phyloP scores from a whole-genome alignment of 345 rosid species.

The Eutrema heterophyllum region DNA sequence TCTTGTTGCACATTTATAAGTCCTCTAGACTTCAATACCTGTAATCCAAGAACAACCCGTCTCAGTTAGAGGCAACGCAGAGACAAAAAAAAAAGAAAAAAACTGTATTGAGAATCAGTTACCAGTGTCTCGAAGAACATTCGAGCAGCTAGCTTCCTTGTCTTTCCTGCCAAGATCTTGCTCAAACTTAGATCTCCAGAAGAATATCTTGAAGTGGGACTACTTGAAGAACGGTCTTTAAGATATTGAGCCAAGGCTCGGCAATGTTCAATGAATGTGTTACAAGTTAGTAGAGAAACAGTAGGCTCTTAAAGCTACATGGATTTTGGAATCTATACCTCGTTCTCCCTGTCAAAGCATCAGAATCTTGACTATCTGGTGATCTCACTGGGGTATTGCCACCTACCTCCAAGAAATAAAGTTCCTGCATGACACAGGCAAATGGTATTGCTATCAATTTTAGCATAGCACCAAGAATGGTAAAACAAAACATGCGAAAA shows the following conservation, averaged over 20 bases:
- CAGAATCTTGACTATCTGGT: constrained; percentile 46
- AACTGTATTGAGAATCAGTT: constrained; percentile 13
- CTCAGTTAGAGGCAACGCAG: not conserved
- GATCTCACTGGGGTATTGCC: constrained; percentile 42
- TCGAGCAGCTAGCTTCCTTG: constrained; percentile 66
- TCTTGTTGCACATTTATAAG: constrained; percentile 66
- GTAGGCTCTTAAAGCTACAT: not conserved
- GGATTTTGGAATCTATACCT: constrained; percentile 40
- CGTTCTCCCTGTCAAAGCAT: constrained; percentile 58
- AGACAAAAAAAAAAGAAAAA: not conserved
- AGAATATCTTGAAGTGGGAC: constrained; percentile 30
- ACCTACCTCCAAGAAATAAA: constrained; percentile 62
- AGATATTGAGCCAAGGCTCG: constrained; percentile 79
- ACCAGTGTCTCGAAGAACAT: constrained; percentile 91
- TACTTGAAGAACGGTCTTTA: constrained; percentile 40
- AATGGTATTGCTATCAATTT: not conserved
- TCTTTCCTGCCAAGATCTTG: constrained; percentile 63
- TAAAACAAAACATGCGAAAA: not conserved
- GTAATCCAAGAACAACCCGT: constrained; percentile 10
- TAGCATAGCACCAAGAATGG: not conserved
- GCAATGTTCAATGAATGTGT: constrained; percentile 22
- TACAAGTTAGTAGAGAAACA: constrained; percentile 1
- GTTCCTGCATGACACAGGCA: constrained; percentile 45
- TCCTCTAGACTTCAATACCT: constrained; percentile 81
- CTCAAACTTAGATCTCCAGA: constrained; percentile 52